Evolutionary conservation across 2,329 filamentous ascomycete genomes (phyloP).

Genomic region (Phialemonium atrogriseum): DNA sequence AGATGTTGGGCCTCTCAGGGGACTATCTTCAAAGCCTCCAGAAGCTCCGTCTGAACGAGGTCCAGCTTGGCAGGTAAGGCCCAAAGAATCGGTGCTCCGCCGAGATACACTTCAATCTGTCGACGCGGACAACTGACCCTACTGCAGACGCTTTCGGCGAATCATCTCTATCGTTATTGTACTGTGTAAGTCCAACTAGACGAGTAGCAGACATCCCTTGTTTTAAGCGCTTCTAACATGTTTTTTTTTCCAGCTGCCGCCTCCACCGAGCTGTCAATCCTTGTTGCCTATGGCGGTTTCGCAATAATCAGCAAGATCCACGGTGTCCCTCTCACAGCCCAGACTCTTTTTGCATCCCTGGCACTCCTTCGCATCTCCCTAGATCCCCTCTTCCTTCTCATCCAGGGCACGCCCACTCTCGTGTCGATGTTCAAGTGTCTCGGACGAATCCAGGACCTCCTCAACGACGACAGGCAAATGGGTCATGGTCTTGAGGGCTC

Average conservation of each 20-base stretch:
- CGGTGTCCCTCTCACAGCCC: too few relatives aligned
- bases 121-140: not conserved
- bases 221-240: too few relatives aligned
- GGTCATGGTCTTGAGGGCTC: constrained; percentile 1
- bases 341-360: too few relatives aligned
- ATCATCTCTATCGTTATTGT: constrained; percentile 7
- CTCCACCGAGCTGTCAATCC: constrained; percentile 6
- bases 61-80: constrained; percentile 4
- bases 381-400: constrained; percentile 6
- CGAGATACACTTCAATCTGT: too few relatives aligned
- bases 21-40: constrained; percentile 5
- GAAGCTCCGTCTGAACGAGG: constrained; percentile 4
- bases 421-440: constrained; percentile 9
- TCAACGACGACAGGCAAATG: constrained; percentile 6
- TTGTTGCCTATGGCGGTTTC: constrained; percentile 7
- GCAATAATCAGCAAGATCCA: constrained; percentile 7
- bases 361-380: constrained; percentile 6
- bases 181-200: constrained; percentile 1
- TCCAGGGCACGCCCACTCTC: constrained; percentile 5
- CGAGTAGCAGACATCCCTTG: too few relatives aligned
- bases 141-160: constrained; percentile 5
- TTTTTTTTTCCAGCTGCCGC: constrained; percentile 1
- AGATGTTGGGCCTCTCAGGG: constrained; percentile 5
- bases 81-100: not conserved
- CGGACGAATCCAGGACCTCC: constrained; percentile 5